Evolutionary conservation across 2,329 filamentous ascomycete species (phyloP).

Genomic region (Bisporella sp.): DNA sequence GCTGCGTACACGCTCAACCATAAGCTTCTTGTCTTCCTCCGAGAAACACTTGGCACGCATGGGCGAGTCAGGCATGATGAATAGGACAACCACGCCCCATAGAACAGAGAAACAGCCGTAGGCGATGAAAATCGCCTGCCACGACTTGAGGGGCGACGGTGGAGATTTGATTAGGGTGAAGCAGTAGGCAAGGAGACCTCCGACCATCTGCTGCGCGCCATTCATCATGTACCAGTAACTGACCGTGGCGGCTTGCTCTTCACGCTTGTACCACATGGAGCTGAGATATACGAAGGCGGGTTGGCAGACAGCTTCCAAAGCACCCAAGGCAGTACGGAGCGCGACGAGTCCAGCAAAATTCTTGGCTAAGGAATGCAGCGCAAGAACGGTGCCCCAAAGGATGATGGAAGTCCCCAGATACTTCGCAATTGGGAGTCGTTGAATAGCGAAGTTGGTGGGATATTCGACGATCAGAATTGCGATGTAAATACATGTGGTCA

Average conservation of each 20-base stretch:
- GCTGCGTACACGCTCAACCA: slow-evolving; percentile 45
- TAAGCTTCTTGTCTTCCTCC: slow-evolving; percentile 36
- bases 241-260: slow-evolving; percentile 56
- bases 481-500: slow-evolving; percentile 23
- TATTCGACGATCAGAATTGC: slow-evolving; percentile 29
- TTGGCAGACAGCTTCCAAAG: slow-evolving; percentile 61
- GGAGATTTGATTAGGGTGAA: slow-evolving; percentile 43
- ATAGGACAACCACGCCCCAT: slow-evolving; percentile 34
- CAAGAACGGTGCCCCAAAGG: slow-evolving; percentile 50
- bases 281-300: slow-evolving; percentile 62
- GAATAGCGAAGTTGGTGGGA: slow-evolving; percentile 31
- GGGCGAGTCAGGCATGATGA: slow-evolving; percentile 42
- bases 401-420: slow-evolving; percentile 24
- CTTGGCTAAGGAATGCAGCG: slow-evolving; percentile 54
- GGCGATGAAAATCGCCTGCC: slow-evolving; percentile 51
- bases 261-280: slow-evolving; percentile 66
- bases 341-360: slow-evolving; percentile 54
- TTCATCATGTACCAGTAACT: slow-evolving; percentile 69
- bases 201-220: slow-evolving; percentile 60
- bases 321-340: slow-evolving; percentile 59
- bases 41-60: slow-evolving; percentile 38
- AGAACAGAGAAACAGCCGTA: slow-evolving; percentile 37
- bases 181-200: slow-evolving; percentile 56
- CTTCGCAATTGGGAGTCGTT: slow-evolving; percentile 30
- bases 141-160: slow-evolving; percentile 44